These are phyloP conservation scores for Dalechampia spathulata DNA, from an alignment of 441 rosid species.

Conservation along the genomic window DNA sequence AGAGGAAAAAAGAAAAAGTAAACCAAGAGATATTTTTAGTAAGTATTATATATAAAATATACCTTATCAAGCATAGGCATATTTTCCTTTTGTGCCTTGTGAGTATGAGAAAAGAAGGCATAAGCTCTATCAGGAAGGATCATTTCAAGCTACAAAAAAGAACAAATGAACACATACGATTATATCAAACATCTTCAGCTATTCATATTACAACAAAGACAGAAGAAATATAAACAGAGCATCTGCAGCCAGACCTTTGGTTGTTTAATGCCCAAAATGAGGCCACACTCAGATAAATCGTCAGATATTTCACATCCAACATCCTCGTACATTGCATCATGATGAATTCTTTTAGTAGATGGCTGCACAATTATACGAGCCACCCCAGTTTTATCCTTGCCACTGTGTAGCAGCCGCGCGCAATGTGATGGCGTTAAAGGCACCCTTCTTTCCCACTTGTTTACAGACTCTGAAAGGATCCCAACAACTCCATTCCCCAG, in stretches of 20 bases:
- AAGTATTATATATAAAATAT: too few species aligned
- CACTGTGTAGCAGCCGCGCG: constrained; percentile 71
- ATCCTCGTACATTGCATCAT: constrained; percentile 39
- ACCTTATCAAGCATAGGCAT: constrained; percentile 90
- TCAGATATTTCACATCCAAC: constrained; percentile 47
- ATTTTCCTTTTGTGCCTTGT: constrained; percentile 88
- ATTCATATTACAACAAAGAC: too few species aligned
- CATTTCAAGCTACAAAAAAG: constrained; percentile 57
- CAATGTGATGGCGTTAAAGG: constrained; percentile 89
- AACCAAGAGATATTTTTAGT: constrained; percentile 16
- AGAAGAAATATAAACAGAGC: too few species aligned
- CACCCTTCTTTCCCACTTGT: constrained; percentile 90
- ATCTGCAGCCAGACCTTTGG: constrained; percentile 43
- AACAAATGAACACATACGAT: neutral
- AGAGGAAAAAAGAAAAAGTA: neutral
- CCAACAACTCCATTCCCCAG: constrained; percentile 92
- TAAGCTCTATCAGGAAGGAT: constrained; percentile 81
- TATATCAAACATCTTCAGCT: neutral
- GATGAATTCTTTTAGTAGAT: constrained; percentile 44
- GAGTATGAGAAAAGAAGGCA: constrained; percentile 95
- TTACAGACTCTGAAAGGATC: constrained; percentile 63
- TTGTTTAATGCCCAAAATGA: constrained; percentile 61
- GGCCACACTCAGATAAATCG: constrained; percentile 44
- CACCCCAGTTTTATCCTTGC: constrained; percentile 60
- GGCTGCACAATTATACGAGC: constrained; percentile 42